Evolutionary conservation across 805 yeast species (phyloP), one percentile per base, ranked within the genome.

Genomic region (Candida chilensis): DNA sequence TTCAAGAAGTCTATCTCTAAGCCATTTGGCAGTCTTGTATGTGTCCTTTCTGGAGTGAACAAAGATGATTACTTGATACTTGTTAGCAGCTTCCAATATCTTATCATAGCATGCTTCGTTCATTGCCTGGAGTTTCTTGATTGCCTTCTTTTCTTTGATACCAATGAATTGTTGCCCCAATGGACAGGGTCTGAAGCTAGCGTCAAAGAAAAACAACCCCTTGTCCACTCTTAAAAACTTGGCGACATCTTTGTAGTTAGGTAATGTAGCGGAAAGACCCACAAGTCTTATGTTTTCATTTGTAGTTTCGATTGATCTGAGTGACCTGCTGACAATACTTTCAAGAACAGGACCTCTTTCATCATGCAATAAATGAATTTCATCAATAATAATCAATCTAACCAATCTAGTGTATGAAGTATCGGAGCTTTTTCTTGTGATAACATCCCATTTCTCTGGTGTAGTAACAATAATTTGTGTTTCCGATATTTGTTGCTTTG

Each of bases 381-480:
- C 98, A 60, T 90, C 98, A 30, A 92, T 74, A 17, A 90, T 80
- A 7, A 90, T 54, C 15, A 90, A 63, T 24, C 72, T 67, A 1
- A 86, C 92, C 1, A 75, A 56, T 20, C 70, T 64, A 1, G 78
- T 70, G 41, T 77, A 79, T 16, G 80, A 71, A 2, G 73, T 60
- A 36, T 83, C 90, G 14, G 74, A 64, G 26, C 68, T 66, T 45
- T 90, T 90, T 57, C 98, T 69, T 1, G 96, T 88, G 11, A 88
- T 78, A 14, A 92, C 84, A 57, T 92, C 97, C 97, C 97, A 90
- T 47, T 88, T 90, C 48, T 92, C 98, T 0, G 97, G 97, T 0
- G 98, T 90, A 0, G 96, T 84, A 1, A 90, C 94, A 29, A 90
- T 58, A 4, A 90, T 54, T 42, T 90, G 95, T 0, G 95, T 81